Evolutionary conservation across 2,329 filamentous ascomycete species (phyloP), one percentile per base, ranked within the genome.

Genomic region (Colletotrichum plurivorum): DNA sequence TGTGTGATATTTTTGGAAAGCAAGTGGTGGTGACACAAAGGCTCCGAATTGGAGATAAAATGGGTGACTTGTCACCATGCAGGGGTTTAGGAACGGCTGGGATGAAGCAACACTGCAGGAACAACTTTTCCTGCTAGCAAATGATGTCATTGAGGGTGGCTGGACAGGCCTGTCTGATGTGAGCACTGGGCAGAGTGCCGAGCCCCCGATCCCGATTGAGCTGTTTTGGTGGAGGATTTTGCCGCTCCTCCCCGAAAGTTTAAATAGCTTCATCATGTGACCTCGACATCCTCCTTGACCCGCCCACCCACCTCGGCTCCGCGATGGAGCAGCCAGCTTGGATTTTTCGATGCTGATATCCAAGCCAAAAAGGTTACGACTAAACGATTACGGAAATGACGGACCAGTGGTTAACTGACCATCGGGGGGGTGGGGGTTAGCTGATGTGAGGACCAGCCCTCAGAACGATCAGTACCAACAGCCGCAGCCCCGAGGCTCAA

Each of bases 111-210:
- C n/a, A 9, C 41, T 60, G 55, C 22, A 51, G 15, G 5, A 31
- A 43, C 39, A 31, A 36, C 25, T 60, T 60, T 60, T 61, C 62
- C 52, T 66, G 62, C 62, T 59, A 49, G 25, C 6, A 51, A 16
- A 55, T 69, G 67, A 69, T 66, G 67, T 69, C 67, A 69, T 61
- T 66, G 62, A 66, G 36, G 59, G 22, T 52, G 51, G 43, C 51
- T 69, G 48, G 15, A 48, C 31, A 66, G 45, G 43, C 62, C 51
- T 66, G 61, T 49, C 22, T 7, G 15, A n/a, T 54, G 48, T 64
- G 31, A 36, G 31, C 31, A 36, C 18, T 25, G 22, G 22, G 22
- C 22, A 18, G 15, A 22, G 48, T 20, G 53, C 64, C 52, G 52
- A 68, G 53, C 53, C 46, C 20, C 13, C 10, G 61, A 64, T 68